Percentiles rank a stretch among this genome's conserved stretches.
phyloP scores from a whole-genome alignment of 768 basidiomycete species.

The Lactifluus piperatus region DNA sequence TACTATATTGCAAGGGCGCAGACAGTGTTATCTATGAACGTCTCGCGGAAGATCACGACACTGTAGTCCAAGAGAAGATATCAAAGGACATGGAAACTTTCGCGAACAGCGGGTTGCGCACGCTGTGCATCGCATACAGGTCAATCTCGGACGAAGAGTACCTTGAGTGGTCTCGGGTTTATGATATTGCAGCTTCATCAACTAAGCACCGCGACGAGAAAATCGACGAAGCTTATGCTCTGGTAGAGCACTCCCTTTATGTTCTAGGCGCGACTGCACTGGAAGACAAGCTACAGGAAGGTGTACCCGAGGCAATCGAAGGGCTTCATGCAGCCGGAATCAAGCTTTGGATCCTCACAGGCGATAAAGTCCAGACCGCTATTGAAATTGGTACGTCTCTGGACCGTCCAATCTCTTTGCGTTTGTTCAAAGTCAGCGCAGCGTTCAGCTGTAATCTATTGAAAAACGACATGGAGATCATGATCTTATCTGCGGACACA shows the following conservation, averaged over 20 bases:
- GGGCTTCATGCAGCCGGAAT: constrained; percentile 87
- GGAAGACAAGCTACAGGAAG: constrained; percentile 95
- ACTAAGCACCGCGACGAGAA: constrained; percentile 81
- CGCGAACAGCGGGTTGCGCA: constrained; percentile 87
- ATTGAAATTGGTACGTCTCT: constrained; percentile 73
- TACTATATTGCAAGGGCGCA: constrained; percentile 93
- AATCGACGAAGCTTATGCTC: constrained; percentile 79
- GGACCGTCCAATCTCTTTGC: not conserved
- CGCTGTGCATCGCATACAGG: constrained; percentile 81
- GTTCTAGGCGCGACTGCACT: constrained; percentile 93
- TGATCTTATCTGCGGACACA: constrained; percentile 88
- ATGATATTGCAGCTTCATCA: constrained; percentile 75
- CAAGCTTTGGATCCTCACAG: constrained; percentile 96
- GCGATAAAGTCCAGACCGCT: constrained; percentile 96
- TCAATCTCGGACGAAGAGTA: constrained; percentile 80
- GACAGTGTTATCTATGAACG: constrained; percentile 92
- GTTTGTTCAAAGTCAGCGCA: constrained; percentile 17
- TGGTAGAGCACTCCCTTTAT: constrained; percentile 72
- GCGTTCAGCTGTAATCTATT: constrained; percentile 91
- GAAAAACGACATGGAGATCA: constrained; percentile 90
- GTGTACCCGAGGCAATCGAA: constrained; percentile 94
- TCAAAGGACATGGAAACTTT: constrained; percentile 85
- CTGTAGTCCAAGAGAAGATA: constrained; percentile 65
- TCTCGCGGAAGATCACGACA: constrained; percentile 68
- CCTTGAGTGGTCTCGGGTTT: constrained; percentile 63